phyloP scores from a whole-genome alignment of 805 yeast species.

The Scheffersomyces ergatensis region DNA sequence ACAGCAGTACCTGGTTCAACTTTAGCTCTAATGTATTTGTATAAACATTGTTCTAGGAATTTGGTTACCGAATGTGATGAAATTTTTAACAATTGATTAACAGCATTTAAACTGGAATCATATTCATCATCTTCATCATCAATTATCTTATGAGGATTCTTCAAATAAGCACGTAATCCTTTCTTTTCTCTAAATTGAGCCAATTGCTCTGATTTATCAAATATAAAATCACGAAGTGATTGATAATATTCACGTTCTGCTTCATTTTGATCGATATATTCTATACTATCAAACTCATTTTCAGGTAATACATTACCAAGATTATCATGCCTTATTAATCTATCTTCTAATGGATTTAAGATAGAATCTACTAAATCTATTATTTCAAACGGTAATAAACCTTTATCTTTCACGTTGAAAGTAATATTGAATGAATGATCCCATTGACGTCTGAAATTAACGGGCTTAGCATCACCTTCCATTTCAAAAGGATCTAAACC shows the following conservation, averaged over 20 bases:
- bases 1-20: constrained; percentile 99
- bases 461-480: constrained; percentile 99
- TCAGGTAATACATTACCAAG: constrained; percentile 51
- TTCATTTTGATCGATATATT: constrained; percentile 77
- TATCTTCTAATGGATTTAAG: constrained; percentile 59
- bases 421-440: constrained; percentile 82
- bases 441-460: constrained; percentile 92
- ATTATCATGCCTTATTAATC: constrained; percentile 68
- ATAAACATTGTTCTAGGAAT: constrained; percentile 74
- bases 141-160: constrained; percentile 33
- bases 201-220: constrained; percentile 53
- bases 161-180: constrained; percentile 46
- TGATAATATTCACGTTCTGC: constrained; percentile 83
- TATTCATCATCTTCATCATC: constrained; percentile 35
- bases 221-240: constrained; percentile 66
- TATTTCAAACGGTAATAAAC: constrained; percentile 72
- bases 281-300: constrained; percentile 49
- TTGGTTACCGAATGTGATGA: constrained; percentile 55
- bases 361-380: constrained; percentile 51
- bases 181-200: constrained; percentile 55
- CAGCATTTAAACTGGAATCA: constrained; percentile 37
- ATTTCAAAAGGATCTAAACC: constrained; percentile 97
- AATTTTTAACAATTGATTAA: constrained; percentile 66
- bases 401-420: constrained; percentile 49
- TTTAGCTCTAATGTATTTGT: constrained; percentile 81